Conservation (phyloP, 1,139 yeast genomes). For the Saccharomycopsis phalli region DNA sequence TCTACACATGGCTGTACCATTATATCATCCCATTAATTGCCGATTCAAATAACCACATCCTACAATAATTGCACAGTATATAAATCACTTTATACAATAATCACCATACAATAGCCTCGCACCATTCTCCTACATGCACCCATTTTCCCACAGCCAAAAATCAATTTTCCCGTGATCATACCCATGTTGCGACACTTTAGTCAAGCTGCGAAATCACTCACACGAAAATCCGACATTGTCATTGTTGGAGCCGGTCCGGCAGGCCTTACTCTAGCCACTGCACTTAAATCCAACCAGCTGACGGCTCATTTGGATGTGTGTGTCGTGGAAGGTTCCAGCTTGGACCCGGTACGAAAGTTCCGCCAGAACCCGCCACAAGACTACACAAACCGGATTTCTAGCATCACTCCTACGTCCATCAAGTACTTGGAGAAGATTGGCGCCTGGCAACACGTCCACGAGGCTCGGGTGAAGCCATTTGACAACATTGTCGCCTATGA, state of each 20-base stretch:
- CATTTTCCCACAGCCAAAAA: too few relatives aligned
- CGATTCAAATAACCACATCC: too few relatives aligned
- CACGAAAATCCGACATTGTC: slow-evolving; percentile 66
- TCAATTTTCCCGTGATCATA: too few relatives aligned
- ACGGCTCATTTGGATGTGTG: slow-evolving; percentile 55
- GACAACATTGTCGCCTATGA: slow-evolving; percentile 83
- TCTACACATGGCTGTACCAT: too few relatives aligned
- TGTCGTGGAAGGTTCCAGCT: slow-evolving; percentile 62
- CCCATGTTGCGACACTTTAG: too few relatives aligned
- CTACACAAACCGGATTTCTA: slow-evolving; percentile 75
- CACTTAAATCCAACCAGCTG: slow-evolving; percentile 55
- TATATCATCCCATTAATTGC: too few relatives aligned
- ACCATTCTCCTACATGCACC: too few relatives aligned
- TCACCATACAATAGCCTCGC: too few relatives aligned
- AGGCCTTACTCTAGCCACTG: slow-evolving; percentile 79
- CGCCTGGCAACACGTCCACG: slow-evolving; percentile 62
- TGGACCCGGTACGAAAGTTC: slow-evolving; percentile 47
- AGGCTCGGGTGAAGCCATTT: slow-evolving; percentile 67
- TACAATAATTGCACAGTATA: too few relatives aligned
- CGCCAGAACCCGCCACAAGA: slow-evolving; percentile 43
- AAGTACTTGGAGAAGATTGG: slow-evolving; percentile 61
- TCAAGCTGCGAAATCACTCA: too few relatives aligned
- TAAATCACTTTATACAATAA: too few relatives aligned
- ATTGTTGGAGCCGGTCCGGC: slow-evolving; percentile 99
- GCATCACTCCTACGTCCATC: slow-evolving; percentile 75